Evolutionary conservation across 2,329 filamentous ascomycete genomes (phyloP).

Genomic region (Shiraia bambusicola): DNA sequence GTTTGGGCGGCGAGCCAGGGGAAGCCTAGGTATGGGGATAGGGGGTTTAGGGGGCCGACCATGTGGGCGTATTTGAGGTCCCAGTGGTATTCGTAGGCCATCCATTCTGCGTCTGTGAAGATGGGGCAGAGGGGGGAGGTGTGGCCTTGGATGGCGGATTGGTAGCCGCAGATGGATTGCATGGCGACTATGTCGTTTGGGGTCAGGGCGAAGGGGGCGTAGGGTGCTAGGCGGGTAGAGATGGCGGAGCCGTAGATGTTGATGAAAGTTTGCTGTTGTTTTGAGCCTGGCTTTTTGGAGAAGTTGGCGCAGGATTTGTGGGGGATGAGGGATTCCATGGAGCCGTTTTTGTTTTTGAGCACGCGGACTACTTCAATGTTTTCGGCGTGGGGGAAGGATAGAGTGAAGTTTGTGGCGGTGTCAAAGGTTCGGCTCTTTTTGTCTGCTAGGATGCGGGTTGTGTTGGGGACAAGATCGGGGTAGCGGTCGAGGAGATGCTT

Average conservation of each 20-base stretch:
- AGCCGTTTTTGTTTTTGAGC: conserved; percentile 29
- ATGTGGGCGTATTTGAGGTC: conserved; percentile 66
- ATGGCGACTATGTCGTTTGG: conserved; percentile 63
- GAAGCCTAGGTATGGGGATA: conserved; percentile 61
- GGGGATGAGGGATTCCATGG: conserved; percentile 36
- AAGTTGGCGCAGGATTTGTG: conserved; percentile 41
- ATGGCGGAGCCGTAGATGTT: conserved; percentile 28
- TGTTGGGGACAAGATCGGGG: conserved; percentile 51
- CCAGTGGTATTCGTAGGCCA: conserved; percentile 63
- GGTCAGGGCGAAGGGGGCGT: conserved; percentile 59
- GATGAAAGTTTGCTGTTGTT: conserved; percentile 35
- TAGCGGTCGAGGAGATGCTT: conserved; percentile 59
- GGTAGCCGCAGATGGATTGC: conserved; percentile 66
- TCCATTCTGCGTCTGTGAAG: conserved; percentile 64
- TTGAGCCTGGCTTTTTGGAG: conserved; percentile 32
- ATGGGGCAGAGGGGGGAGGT: conserved; percentile 59
- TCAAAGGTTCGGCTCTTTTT: conserved; percentile 42
- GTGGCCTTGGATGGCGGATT: conserved; percentile 61
- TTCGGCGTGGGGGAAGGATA: conserved; percentile 29
- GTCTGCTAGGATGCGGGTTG: conserved; percentile 32
- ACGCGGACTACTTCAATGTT: conserved; percentile 39
- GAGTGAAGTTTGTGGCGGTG: conserved; percentile 35
- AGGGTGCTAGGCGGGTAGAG: conserved; percentile 25
- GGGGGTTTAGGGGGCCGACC: conserved; percentile 60
- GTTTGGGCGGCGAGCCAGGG: conserved; percentile 67